A percentile compares a stretch with the other conserved stretches of the same genome.
Conservation (phyloP, 1,139 yeast species). For the Candida sp. region DNA sequence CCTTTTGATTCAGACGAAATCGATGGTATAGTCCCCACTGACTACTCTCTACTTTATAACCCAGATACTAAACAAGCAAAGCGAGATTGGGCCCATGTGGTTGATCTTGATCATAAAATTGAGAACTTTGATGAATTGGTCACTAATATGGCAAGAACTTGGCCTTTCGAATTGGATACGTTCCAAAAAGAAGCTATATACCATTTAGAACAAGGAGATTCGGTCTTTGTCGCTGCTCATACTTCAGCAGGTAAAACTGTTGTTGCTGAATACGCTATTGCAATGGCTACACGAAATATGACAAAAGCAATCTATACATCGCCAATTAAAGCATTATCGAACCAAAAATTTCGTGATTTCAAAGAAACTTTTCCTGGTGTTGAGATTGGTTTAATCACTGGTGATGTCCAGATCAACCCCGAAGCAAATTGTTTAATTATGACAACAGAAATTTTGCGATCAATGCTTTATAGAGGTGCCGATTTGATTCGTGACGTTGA, state of each 20-base stretch:
- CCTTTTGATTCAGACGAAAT: conserved; percentile 47
- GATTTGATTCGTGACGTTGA: conserved; percentile 96
- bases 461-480: conserved; percentile 96
- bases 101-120: conserved; percentile 78
- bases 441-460: conserved; percentile 96
- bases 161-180: conserved; percentile 93
- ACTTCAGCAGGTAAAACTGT: conserved; percentile 94
- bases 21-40: conserved; percentile 76
- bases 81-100: conserved; percentile 92
- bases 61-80: conserved; percentile 32
- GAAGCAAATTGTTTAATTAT: conserved; percentile 95
- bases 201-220: conserved; percentile 94
- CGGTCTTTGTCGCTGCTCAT: conserved; percentile 98
- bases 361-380: conserved; percentile 73
- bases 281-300: conserved; percentile 87
- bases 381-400: conserved; percentile 95
- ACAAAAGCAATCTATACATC: conserved; percentile 92
- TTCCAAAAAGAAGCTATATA: conserved; percentile 97
- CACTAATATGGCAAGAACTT: conserved; percentile 88
- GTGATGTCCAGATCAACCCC: conserved; percentile 97
- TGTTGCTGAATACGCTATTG: conserved; percentile 92
- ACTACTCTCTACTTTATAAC: conserved; percentile 29
- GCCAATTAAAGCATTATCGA: conserved; percentile 88
- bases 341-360: conserved; percentile 92
- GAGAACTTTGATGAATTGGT: conserved; percentile 84